These are phyloP conservation scores for Extremus antarcticus DNA, from an alignment of 495 filamentous ascomycete species.

Conservation along the genomic window DNA sequence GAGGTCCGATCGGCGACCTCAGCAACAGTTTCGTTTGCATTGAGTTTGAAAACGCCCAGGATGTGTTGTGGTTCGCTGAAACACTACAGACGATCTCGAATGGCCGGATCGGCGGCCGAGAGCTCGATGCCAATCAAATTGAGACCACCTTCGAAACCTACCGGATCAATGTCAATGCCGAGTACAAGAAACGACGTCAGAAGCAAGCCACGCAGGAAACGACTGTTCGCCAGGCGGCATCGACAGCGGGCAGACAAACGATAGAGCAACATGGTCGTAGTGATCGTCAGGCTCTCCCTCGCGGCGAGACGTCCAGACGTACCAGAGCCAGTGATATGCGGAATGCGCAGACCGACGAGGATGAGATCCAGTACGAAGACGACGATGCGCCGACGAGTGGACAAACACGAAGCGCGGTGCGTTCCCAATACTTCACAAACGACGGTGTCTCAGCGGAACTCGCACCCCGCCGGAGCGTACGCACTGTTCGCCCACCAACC, in stretches of 20 bases:
- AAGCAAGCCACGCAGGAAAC: background rate
- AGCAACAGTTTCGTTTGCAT: slow-evolving; percentile 11
- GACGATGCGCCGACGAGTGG: background rate
- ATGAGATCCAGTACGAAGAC: slow-evolving; percentile 1
- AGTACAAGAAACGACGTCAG: background rate
- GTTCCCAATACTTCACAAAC: background rate
- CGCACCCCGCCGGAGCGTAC: slow-evolving; percentile 1
- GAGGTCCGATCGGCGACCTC: background rate
- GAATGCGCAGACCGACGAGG: background rate
- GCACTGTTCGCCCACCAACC: too few species aligned
- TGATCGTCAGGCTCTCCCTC: background rate
- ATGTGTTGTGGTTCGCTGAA: background rate
- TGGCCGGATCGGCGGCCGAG: background rate
- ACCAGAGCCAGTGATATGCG: background rate
- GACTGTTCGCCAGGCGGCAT: background rate
- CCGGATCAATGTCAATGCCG: too few species aligned
- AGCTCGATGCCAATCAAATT: too few species aligned
- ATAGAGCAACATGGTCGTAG: background rate
- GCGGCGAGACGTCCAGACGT: background rate
- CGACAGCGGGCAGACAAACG: background rate
- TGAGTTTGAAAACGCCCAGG: background rate
- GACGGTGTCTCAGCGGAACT: too few species aligned
- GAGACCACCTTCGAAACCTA: too few species aligned
- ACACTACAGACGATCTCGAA: background rate
- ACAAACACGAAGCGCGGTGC: background rate